A percentile compares a stretch with the other conserved stretches of the same genome.
phyloP scores from a whole-genome alignment of 176 grass and related monocot genomes.

The Hordeum marinum region DNA sequence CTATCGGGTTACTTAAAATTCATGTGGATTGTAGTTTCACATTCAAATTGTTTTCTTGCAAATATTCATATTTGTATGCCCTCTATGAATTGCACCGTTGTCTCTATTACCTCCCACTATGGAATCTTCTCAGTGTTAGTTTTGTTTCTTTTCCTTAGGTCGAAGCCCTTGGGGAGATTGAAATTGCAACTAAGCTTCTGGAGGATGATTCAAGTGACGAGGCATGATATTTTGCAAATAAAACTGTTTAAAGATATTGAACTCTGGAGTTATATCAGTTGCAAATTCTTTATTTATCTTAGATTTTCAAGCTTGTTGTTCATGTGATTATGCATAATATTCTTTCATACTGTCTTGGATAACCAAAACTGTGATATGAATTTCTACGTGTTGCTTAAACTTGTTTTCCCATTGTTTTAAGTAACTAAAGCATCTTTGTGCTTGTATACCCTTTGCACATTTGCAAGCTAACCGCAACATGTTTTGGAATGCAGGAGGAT shows the following conservation, averaged over 20 bases:
- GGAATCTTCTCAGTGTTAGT: constrained; percentile 9
- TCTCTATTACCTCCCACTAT: background rate
- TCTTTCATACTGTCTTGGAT: constrained; percentile 5
- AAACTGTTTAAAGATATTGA: background rate
- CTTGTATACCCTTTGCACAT: constrained; percentile 5
- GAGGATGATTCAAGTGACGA: constrained; percentile 58
- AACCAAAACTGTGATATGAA: constrained; percentile 2
- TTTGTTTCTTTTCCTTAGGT: constrained; percentile 46
- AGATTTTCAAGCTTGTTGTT: background rate
- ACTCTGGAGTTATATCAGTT: background rate
- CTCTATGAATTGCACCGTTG: background rate
- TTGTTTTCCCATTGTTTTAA: background rate
- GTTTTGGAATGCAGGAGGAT: constrained; percentile 57
- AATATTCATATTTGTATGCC: background rate
- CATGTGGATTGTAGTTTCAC: constrained; percentile 14
- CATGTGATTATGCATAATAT: background rate
- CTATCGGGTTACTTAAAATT: background rate
- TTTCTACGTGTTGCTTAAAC: constrained; percentile 16
- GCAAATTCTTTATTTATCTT: background rate
- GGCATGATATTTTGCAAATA: constrained; percentile 41
- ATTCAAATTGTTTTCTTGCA: background rate
- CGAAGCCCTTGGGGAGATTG: constrained; percentile 90
- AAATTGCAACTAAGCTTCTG: constrained; percentile 93
- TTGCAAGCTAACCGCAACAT: constrained; percentile 15
- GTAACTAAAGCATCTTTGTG: background rate